Conservation (phyloP, 257 asterid genomes). For the Solanum tarijense region DNA sequence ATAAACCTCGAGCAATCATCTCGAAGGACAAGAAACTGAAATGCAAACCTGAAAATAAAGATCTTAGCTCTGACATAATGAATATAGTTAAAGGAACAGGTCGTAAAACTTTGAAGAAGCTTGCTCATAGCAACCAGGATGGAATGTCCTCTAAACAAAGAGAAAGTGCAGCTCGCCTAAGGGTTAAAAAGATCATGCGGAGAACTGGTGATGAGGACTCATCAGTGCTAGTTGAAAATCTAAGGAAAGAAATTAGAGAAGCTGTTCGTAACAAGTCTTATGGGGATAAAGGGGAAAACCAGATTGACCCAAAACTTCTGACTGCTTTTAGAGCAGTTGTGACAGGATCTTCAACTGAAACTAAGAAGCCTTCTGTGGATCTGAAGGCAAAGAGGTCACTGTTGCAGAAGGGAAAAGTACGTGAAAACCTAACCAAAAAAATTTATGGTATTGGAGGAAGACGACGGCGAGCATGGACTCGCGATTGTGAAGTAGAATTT, state of each 20-base stretch:
- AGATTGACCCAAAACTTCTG: conserved; percentile 77
- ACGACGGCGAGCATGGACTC: conserved; percentile 81
- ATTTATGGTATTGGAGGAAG: conserved; percentile 87
- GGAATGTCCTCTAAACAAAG: conserved; percentile 27
- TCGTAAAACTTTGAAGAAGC: conserved; percentile 33
- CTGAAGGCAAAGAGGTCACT: conserved; percentile 66
- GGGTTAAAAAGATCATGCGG: conserved; percentile 94
- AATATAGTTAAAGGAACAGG: conserved; percentile 60
- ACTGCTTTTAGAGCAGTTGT: conserved; percentile 92
- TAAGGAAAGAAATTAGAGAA: conserved; percentile 73
- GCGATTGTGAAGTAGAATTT: conserved; percentile 95
- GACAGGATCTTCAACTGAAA: conserved; percentile 61
- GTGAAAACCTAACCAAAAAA: conserved; percentile 85
- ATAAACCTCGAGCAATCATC: neutral
- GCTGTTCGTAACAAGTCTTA: conserved; percentile 78
- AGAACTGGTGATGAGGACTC: conserved; percentile 65
- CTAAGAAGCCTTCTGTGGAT: conserved; percentile 47
- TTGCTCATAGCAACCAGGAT: conserved; percentile 17
- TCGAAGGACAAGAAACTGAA: conserved; percentile 20
- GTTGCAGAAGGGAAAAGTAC: conserved; percentile 88
- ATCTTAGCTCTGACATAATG: conserved; percentile 40
- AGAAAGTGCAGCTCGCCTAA: conserved; percentile 53
- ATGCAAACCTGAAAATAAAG: conserved; percentile 24
- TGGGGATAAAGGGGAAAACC: conserved; percentile 44
- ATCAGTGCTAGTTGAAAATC: conserved; percentile 54